Percentiles rank a stretch among this genome's conserved stretches.
Evolutionary conservation across 805 yeast genomes (phyloP).

Genomic region (Pichia membranifaciens): DNA sequence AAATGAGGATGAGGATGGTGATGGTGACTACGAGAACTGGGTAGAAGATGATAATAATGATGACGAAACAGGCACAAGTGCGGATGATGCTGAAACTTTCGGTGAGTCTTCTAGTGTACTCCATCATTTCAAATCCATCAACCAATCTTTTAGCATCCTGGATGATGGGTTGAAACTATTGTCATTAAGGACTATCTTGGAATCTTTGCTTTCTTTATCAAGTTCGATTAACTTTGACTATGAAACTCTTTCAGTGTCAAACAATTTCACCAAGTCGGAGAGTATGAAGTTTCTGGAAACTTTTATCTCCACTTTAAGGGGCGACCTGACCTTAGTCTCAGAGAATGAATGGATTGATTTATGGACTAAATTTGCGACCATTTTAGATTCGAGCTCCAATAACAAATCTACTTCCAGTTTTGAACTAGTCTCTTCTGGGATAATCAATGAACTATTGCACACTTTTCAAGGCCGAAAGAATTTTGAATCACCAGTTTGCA

Average conservation of each 20-base stretch:
- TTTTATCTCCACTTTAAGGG: conserved; percentile 23
- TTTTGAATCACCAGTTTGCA: conserved; percentile 30
- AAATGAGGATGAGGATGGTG: conserved; percentile 20
- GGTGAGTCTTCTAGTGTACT: not conserved
- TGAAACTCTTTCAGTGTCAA: conserved; percentile 17
- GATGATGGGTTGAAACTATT: conserved; percentile 15
- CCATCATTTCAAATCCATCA: not conserved
- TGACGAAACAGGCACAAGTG: conserved; percentile 17
- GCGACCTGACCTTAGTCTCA: conserved; percentile 17
- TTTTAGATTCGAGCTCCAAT: conserved; percentile 4
- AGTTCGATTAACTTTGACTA: conserved; percentile 18
- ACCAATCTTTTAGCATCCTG: not conserved
- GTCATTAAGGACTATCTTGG: conserved; percentile 6
- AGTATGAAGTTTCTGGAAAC: conserved; percentile 28
- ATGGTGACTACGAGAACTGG: conserved; percentile 16
- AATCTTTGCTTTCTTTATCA: not conserved
- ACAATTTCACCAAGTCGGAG: conserved; percentile 23
- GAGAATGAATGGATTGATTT: conserved; percentile 29
- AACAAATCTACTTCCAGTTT: conserved; percentile 51
- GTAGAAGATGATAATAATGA: conserved; percentile 22
- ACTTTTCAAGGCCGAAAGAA: conserved; percentile 30
- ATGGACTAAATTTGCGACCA: conserved; percentile 35
- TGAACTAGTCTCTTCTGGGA: conserved; percentile 67
- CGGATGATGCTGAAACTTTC: conserved; percentile 19
- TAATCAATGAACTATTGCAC: conserved; percentile 39